A percentile compares a stretch with the other conserved stretches of the same genome.
Conservation (phyloP, 164 flowering plant genomes). For the Chloranthus sessilifolius region DNA sequence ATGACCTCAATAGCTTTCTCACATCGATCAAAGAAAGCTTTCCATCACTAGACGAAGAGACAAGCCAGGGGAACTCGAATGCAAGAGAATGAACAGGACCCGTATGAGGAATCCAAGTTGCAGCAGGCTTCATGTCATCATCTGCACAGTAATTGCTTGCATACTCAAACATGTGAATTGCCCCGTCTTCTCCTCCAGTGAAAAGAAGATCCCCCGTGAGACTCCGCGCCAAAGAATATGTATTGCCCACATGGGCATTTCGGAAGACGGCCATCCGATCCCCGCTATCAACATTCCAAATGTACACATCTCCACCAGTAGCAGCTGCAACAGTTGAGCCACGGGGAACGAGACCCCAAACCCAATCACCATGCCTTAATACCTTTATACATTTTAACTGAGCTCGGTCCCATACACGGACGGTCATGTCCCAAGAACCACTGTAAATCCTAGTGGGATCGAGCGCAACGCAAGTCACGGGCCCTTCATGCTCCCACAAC, state of each 20-base stretch:
- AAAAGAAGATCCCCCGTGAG: slow-evolving; percentile 70
- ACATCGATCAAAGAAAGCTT: slow-evolving; percentile 74
- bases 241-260: slow-evolving; percentile 54
- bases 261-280: slow-evolving; percentile 26
- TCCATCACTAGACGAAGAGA: slow-evolving; percentile 87
- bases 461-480: slow-evolving; percentile 76
- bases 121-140: slow-evolving; percentile 26
- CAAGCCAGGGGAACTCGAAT: slow-evolving; percentile 97
- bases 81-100: slow-evolving; percentile 77
- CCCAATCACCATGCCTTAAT: slow-evolving; percentile 85
- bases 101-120: slow-evolving; percentile 75
- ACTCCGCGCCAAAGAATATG: slow-evolving; percentile 64
- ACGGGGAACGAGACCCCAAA: slow-evolving; percentile 70
- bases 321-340: slow-evolving; percentile 57
- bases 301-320: slow-evolving; percentile 70
- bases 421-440: slow-evolving; percentile 99
- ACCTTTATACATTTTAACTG: slow-evolving; percentile 49
- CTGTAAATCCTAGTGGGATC: slow-evolving; percentile 72
- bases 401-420: slow-evolving; percentile 79
- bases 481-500: slow-evolving; percentile 86
- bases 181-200: slow-evolving; percentile 94
- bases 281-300: slow-evolving; percentile 66
- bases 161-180: slow-evolving; percentile 79
- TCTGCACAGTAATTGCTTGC: slow-evolving; percentile 8
- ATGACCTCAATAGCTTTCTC: slow-evolving; percentile 53